phyloP scores from a whole-genome alignment of 2,329 filamentous ascomycete species.

The Camillea tinctor region DNA sequence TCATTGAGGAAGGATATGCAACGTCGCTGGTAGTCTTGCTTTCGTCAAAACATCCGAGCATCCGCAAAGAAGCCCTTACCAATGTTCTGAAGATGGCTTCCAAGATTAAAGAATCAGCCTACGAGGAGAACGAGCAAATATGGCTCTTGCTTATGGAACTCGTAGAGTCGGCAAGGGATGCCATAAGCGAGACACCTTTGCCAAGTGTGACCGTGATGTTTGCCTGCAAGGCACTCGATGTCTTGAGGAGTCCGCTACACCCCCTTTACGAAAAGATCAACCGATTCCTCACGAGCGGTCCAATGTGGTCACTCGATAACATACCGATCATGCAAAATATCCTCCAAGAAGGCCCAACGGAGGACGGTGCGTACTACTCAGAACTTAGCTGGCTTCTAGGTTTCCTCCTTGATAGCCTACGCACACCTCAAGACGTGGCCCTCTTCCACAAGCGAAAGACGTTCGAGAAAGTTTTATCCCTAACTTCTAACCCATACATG shows the following conservation, averaged over 20 bases:
- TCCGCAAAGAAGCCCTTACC: constrained; percentile 74
- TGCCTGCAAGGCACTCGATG: constrained; percentile 64
- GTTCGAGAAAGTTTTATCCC: constrained; percentile 49
- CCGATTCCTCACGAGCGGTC: constrained; percentile 74
- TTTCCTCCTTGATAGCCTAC: constrained; percentile 32
- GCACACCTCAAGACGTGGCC: constrained; percentile 27
- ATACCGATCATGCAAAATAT: constrained; percentile 68
- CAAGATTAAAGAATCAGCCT: constrained; percentile 65
- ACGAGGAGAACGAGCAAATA: constrained; percentile 73
- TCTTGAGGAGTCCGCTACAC: constrained; percentile 75
- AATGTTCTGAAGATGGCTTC: constrained; percentile 65
- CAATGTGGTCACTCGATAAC: constrained; percentile 71
- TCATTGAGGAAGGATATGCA: constrained; percentile 75
- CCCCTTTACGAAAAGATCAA: constrained; percentile 85
- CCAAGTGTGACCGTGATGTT: constrained; percentile 77
- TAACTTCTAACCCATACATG: constrained; percentile 30
- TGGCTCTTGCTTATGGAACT: constrained; percentile 80
- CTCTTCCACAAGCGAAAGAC: constrained; percentile 40
- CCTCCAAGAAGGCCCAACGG: constrained; percentile 49
- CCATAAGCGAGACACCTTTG: constrained; percentile 57
- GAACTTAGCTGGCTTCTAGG: constrained; percentile 34
- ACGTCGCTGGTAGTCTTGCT: constrained; percentile 71
- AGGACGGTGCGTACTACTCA: constrained; percentile 32
- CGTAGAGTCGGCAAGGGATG: constrained; percentile 65
- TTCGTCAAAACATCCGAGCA: constrained; percentile 69